These are phyloP conservation scores for Claviceps purpurea DNA, from an alignment of 2,329 filamentous ascomycete genomes.

Conservation along the genomic window DNA sequence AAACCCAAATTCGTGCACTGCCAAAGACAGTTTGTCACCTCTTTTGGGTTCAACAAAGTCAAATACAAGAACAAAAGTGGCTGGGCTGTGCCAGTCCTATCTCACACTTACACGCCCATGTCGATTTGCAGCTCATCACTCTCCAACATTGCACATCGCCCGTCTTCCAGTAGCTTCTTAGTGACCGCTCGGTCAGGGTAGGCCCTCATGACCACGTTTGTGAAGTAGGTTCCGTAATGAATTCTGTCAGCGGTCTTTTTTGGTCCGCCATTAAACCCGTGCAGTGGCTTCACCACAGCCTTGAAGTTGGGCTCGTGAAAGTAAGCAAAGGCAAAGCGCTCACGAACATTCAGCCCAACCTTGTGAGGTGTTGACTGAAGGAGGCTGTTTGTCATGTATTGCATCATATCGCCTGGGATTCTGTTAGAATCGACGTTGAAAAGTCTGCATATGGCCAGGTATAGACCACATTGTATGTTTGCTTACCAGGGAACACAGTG, in stretches of 20 bases:
- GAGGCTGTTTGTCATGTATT: no score
- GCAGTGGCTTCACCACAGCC: conserved; percentile 28
- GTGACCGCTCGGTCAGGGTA: conserved; percentile 34
- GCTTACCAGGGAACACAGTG: no score
- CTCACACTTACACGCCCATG: background rate
- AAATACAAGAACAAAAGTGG: background rate
- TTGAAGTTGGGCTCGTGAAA: conserved; percentile 39
- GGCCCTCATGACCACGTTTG: conserved; percentile 36
- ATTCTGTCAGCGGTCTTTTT: conserved; percentile 22
- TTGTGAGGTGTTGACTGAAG: no score
- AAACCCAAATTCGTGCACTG: background rate
- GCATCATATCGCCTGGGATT: no score
- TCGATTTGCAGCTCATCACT: conserved; percentile 14
- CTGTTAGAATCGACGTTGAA: no score
- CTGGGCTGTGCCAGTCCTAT: background rate
- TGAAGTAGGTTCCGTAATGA: conserved; percentile 39
- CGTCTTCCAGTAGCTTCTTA: conserved; percentile 19
- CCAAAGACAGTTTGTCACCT: background rate
- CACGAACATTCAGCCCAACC: no score
- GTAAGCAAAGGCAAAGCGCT: no score
- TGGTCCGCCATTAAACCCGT: conserved; percentile 22
- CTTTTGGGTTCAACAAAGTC: background rate
- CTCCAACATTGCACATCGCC: conserved; percentile 11
- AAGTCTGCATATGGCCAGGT: no score
- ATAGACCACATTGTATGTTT: no score